Evolutionary conservation across 2,329 filamentous ascomycete species (phyloP), one percentile per base, ranked within the genome.

Genomic region (Penicillium oxalicum): DNA sequence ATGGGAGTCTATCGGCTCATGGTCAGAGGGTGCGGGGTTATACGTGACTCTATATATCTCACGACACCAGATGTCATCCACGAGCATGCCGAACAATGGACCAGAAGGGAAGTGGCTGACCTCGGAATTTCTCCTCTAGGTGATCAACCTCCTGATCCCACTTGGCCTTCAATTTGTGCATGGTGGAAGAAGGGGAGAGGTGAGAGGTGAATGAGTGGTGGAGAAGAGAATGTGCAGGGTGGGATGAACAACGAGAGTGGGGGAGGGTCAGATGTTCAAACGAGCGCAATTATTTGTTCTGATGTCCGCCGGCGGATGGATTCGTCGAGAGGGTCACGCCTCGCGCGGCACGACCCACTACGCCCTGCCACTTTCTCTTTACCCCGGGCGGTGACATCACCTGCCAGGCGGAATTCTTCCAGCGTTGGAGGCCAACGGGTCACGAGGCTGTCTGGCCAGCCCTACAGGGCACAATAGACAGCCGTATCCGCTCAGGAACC

Each of bases 1-100:
- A 45, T 66, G 61, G 38, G 67, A 60, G 35, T 67, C 69, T 72
- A 49, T 9, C 25, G 9, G 9, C 34, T 9, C 13, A 18, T 26
- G 27, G 40, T 44, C 29, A 33, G 40, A 38, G 5, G 18, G 6
- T 37, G 34, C 12, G 25, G 41, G 35, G 44, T 11, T 32, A 7
- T 32, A 32, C 9, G 29, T 7, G 29, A 11, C 18, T 18, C 18
- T 18, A 18, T 18, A 18, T 18, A 18, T 18, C 18, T 18, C 18
- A 18, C 18, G 18, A 18, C 18, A 18, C 18, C 2, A 18, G 18
- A 18, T 18, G 18, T 18, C 18, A 18, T 18, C 18, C 18, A 18
- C 18, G 18, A 9, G n/a, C 40, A 25, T 13, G 39, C 28, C 12
- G 4, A 28, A 13, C 24, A 25, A 18, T 27, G 39, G 33, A 40